Conservation (phyloP, 2,329 filamentous ascomycete species). For the Phialophora expanda region DNA sequence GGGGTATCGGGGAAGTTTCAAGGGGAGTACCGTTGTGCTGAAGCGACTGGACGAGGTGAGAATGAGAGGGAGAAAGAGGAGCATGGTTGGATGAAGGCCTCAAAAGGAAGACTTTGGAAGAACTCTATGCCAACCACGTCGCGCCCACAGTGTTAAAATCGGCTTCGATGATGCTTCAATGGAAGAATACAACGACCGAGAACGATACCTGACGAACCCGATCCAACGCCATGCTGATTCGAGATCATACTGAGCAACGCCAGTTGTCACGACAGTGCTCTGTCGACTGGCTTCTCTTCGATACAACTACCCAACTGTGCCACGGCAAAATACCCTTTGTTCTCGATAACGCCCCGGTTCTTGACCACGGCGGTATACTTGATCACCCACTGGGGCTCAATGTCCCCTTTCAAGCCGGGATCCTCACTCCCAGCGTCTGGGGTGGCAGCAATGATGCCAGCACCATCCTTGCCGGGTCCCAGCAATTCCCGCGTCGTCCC, state of each 20-base stretch:
- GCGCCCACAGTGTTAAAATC: too few relatives aligned
- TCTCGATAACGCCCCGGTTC: slow-evolving; percentile 93
- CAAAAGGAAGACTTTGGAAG: neutral
- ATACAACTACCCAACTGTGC: slow-evolving; percentile 68
- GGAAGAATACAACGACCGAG: neutral
- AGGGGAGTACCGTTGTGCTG: slow-evolving; percentile 74
- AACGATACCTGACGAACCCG: neutral
- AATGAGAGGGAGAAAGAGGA: slow-evolving; percentile 92
- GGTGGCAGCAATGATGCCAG: slow-evolving; percentile 73
- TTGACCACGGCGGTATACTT: slow-evolving; percentile 97
- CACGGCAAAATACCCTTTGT: slow-evolving; percentile 94
- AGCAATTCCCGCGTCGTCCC: slow-evolving; percentile 86
- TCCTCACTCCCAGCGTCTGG: slow-evolving; percentile 52
- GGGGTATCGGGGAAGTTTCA: slow-evolving; percentile 75
- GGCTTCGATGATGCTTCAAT: neutral
- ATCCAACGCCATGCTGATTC: slow-evolving; percentile 33
- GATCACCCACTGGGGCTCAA: slow-evolving; percentile 90
- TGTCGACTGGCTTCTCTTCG: slow-evolving; percentile 34
- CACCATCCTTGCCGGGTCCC: slow-evolving; percentile 72
- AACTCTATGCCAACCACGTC: neutral
- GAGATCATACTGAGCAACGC: slow-evolving; percentile 3
- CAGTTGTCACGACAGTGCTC: slow-evolving; percentile 9
- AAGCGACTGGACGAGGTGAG: slow-evolving; percentile 88
- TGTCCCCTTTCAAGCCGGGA: slow-evolving; percentile 72
- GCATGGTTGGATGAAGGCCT: slow-evolving; percentile 82